Evolutionary conservation across 2,329 filamentous ascomycete species (phyloP), one percentile per base, ranked within the genome.

Genomic region (Aspergillus neoniger): DNA sequence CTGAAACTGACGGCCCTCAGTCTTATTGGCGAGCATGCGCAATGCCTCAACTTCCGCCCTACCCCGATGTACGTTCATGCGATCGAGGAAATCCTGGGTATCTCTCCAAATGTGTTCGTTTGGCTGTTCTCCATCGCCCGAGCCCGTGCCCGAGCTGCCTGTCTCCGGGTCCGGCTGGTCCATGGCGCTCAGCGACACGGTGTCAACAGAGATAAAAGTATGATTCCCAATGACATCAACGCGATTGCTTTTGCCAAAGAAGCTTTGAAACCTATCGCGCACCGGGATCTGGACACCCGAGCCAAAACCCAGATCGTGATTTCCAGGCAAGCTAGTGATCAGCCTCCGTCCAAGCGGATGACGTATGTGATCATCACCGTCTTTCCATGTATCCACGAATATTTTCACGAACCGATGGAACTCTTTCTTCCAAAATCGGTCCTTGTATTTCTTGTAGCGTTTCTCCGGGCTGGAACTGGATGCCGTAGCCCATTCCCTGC

Each of bases 211-310:
- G 19, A 99, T 91, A 72, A 99, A 92, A 0, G 92, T 96, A 74
- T 99, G 95, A 72, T 99, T 99, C 12, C 91, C 95, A 56, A 98
- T 84, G 5, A 98, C 84, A 74, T 98, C 92, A 19, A 99, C 88
- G 8, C 91, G 84, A 75, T 97, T 98, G n/a, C 88, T 86, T 58
- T 95, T 89, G 4, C 95, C 95, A 77, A 99, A 98, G 72, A 89
- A 96, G 3, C 89, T 86, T 70, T 89, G 86, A 74, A 98, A 99
- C 15, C 95, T 84, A 69, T 95, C 83, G 55, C 93, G 86, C 36
- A 96, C 91, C 0, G 90, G 83, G 8, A 89, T 73, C 72, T 96
- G 91, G 51, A 99, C 88, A 48, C 93, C 90, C 21, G 87, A 87
- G 3, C 91, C 94, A 71, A 98, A 96, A 0, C 95, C 95, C 43